phyloP scores from a whole-genome alignment of 805 yeast genomes.

The Metschnikowia shivogae region DNA sequence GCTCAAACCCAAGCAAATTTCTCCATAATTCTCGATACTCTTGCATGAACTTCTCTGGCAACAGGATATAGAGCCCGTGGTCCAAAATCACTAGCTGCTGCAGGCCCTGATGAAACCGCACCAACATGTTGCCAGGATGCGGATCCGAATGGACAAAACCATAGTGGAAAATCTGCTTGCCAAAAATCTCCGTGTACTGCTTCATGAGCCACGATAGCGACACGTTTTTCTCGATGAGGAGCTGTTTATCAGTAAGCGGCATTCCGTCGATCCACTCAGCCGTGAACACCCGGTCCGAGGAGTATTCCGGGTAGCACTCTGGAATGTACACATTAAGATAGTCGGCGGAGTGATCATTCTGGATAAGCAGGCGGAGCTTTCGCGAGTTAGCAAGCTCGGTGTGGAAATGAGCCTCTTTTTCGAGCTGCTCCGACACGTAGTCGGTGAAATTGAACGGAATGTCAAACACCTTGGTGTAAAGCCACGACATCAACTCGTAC shows the following conservation, averaged over 20 bases:
- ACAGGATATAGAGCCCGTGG: constrained; percentile 66
- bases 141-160: constrained; percentile 74
- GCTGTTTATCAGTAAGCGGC: constrained; percentile 45
- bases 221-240: constrained; percentile 37
- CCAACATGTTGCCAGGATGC: constrained; percentile 75
- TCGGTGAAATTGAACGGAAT: constrained; percentile 57
- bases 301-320: constrained; percentile 38
- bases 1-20: constrained; percentile 51
- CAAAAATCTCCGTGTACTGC: constrained; percentile 48
- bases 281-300: constrained; percentile 51
- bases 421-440: constrained; percentile 54
- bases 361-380: constrained; percentile 34
- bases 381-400: constrained; percentile 54
- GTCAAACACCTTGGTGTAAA: constrained; percentile 57
- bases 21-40: constrained; percentile 66
- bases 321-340: constrained; percentile 54
- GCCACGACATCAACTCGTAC: constrained; percentile 46
- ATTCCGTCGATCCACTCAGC: constrained; percentile 79
- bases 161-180: constrained; percentile 60
- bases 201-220: constrained; percentile 42
- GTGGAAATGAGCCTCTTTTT: constrained; percentile 58
- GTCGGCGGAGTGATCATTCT: constrained; percentile 37
- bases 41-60: constrained; percentile 46
- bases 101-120: constrained; percentile 36
- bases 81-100: constrained; percentile 67